Percentiles rank a stretch among this genome's conserved stretches.
Conservation (phyloP, 495 filamentous ascomycete species). For the Gamarada debralockiae region DNA sequence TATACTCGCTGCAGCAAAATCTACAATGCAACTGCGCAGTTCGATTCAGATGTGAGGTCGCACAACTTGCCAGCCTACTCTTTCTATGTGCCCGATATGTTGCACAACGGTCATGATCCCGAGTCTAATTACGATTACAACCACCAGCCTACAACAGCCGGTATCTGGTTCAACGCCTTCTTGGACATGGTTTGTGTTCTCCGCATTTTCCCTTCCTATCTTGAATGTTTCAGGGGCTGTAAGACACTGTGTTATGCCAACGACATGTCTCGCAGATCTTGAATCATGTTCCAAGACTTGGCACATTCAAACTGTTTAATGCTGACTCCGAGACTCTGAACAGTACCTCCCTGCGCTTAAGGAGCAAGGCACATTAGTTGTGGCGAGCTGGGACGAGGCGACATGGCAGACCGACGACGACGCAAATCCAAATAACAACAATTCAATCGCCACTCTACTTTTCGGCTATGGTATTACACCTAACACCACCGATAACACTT, state of each 20-base stretch:
- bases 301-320: no score
- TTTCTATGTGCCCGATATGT: constrained; percentile 23
- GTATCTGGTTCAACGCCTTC: constrained; percentile 16
- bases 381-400: constrained; percentile 23
- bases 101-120: constrained; percentile 22
- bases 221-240: no score
- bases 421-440: constrained; percentile 15
- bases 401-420: constrained; percentile 20
- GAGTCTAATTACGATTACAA: constrained; percentile 18
- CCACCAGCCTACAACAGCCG: constrained; percentile 13
- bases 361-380: constrained; percentile 19
- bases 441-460: constrained; percentile 16
- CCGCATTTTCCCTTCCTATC: no score
- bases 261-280: no score
- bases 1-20: constrained; percentile 22
- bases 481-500: constrained; percentile 16
- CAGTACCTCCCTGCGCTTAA: constrained; percentile 17
- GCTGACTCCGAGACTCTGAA: no score
- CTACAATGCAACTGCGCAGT: constrained; percentile 17
- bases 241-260: no score
- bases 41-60: constrained; percentile 11
- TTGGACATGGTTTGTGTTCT: no score
- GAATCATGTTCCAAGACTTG: no score
- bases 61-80: constrained; percentile 18
- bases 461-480: constrained; percentile 19